Conservation (phyloP, 1,284 basidiomycete species). For the Sporisorium graminicola region DNA sequence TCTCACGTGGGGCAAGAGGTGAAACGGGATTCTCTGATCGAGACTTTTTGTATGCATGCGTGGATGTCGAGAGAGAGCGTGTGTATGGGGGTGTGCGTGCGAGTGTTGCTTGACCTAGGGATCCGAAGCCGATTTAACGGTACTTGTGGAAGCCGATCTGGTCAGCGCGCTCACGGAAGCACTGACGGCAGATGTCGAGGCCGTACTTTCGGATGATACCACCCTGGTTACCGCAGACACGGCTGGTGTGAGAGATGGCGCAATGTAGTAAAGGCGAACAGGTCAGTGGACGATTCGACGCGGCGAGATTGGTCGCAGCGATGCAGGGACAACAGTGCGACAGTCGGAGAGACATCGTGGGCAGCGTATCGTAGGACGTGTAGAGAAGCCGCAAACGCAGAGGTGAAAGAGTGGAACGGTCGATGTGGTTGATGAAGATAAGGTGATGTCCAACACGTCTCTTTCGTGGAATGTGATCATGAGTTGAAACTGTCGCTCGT, state of each 20-base stretch:
- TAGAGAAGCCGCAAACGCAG: neutral
- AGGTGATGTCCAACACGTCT: neutral
- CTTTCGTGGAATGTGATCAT: neutral
- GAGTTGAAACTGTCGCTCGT: too few species aligned
- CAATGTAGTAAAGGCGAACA: neutral
- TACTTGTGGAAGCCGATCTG: slow-evolving; percentile 68
- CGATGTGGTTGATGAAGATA: neutral
- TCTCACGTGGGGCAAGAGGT: slow-evolving; percentile 6
- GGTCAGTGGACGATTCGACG: slow-evolving; percentile 13
- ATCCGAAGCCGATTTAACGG: slow-evolving; percentile 31
- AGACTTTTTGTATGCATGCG: slow-evolving; percentile 43
- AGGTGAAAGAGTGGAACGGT: neutral
- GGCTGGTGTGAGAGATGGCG: slow-evolving; percentile 47
- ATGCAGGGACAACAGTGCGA: neutral
- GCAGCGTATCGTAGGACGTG: neutral
- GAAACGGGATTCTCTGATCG: slow-evolving; percentile 20
- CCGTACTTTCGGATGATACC: slow-evolving; percentile 70
- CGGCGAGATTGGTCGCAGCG: neutral
- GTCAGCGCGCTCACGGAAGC: slow-evolving; percentile 69
- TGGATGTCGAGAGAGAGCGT: slow-evolving; percentile 4
- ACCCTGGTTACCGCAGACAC: slow-evolving; percentile 68
- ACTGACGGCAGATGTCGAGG: slow-evolving; percentile 69
- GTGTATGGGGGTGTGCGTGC: neutral
- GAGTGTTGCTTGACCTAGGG: slow-evolving; percentile 9
- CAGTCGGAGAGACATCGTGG: neutral